These are phyloP conservation scores for Candida saitoana DNA, from an alignment of 805 yeast species.

Conservation along the genomic window DNA sequence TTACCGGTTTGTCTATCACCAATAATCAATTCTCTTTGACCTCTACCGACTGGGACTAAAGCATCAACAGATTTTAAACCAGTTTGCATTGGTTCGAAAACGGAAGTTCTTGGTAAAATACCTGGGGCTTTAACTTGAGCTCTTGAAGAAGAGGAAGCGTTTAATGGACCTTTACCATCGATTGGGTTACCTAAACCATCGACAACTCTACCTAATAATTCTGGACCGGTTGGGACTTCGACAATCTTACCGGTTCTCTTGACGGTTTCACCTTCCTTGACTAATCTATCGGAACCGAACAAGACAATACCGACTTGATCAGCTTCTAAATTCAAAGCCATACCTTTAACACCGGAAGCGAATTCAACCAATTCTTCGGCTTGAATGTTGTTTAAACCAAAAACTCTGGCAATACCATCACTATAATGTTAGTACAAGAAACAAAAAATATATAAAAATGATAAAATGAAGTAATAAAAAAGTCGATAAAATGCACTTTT, in stretches of 20 bases:
- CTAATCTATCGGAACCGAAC: constrained; percentile 98
- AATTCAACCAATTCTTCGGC: constrained; percentile 99
- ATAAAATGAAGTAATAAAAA: too few species aligned
- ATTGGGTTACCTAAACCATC: constrained; percentile 99
- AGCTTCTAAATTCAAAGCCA: constrained; percentile 99
- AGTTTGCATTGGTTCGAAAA: constrained; percentile 99
- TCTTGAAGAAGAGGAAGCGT: constrained; percentile 78
- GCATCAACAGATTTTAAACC: constrained; percentile 99
- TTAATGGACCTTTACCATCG: constrained; percentile 99
- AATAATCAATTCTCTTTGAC: constrained; percentile 99
- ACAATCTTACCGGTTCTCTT: constrained; percentile 99
- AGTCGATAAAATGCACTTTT: too few species aligned
- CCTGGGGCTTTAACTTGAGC: constrained; percentile 99
- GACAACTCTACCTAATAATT: constrained; percentile 96
- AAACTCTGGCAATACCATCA: constrained; percentile 99
- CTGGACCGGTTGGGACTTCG: constrained; percentile 98
- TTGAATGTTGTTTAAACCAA: constrained; percentile 98
- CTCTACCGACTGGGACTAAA: constrained; percentile 99
- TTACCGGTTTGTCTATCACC: constrained; percentile 99
- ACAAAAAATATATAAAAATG: background rate
- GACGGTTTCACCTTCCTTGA: constrained; percentile 99
- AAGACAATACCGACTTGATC: constrained; percentile 99
- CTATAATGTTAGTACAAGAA: constrained; percentile 33
- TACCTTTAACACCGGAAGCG: constrained; percentile 99
- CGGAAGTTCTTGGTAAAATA: constrained; percentile 98